phyloP scores from a whole-genome alignment of 768 basidiomycete species.

The Boletus coccyginus region DNA sequence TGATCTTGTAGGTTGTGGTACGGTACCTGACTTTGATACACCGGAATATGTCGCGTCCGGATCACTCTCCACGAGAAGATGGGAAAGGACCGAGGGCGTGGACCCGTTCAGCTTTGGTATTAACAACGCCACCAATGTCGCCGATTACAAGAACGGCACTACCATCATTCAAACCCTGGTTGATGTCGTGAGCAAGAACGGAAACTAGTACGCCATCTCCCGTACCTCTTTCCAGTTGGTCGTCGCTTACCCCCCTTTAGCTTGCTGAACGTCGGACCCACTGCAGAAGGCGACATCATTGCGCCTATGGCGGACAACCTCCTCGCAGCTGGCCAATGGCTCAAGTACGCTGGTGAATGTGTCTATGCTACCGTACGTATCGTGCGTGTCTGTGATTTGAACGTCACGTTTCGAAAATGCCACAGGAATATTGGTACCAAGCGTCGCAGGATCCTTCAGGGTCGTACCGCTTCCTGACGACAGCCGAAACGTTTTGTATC shows the following conservation, averaged over 20 bases:
- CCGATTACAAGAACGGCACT: constrained; percentile 47
- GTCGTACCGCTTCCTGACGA: constrained; percentile 47
- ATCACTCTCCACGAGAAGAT: constrained; percentile 43
- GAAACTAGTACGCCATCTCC: constrained; percentile 47
- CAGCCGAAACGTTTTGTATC: constrained; percentile 50
- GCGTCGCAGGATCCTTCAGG: constrained; percentile 36
- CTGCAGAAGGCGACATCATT: constrained; percentile 52
- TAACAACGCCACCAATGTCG: constrained; percentile 40
- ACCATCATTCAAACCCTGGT: constrained; percentile 50
- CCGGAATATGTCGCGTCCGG: constrained; percentile 53
- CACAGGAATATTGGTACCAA: constrained; percentile 49
- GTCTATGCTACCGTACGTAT: constrained; percentile 50
- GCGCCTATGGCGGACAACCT: constrained; percentile 46
- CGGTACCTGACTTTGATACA: constrained; percentile 52
- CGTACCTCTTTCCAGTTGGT: not conserved
- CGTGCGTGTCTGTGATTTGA: not conserved
- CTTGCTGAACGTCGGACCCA: constrained; percentile 53
- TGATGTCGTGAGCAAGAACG: constrained; percentile 61
- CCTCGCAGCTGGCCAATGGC: constrained; percentile 50
- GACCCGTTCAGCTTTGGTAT: constrained; percentile 52
- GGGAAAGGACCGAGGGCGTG: constrained; percentile 62
- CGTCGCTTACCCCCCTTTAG: constrained; percentile 23
- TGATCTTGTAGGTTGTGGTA: constrained; percentile 40
- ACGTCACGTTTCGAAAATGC: not conserved
- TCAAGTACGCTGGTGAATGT: constrained; percentile 48